Base-by-base conservation (phyloP, 345 rosid species). In the Stellera chamaejasme region DNA sequence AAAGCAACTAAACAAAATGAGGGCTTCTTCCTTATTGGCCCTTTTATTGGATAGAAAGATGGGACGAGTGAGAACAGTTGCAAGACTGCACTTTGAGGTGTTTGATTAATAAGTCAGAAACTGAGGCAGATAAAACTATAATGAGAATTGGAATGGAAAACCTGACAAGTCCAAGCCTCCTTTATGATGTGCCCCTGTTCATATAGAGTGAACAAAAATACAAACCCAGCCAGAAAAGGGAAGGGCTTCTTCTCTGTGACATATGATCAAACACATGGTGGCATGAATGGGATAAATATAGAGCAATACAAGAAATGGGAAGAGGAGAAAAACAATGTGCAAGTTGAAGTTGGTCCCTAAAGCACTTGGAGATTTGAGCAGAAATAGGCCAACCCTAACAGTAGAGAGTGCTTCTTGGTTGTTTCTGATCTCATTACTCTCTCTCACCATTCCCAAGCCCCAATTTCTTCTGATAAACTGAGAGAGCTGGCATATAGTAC, bases 361-460 rank as follows among this genome's bases (percentile, higher is more conserved):
- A 8, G 7, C 4, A 32, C 39, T 8, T 32, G 39, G 39, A 32
- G 39, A 32, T 32, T 32, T 32, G 39, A 32, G 39, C 39, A 32
- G 9, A 32, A 32, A 32, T 32, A 32, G 39, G 39, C 39, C 5
- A 4, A 32, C 39, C 39, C 39, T 32, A 4, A 8, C 9, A 8
- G 39, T 32, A 32, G 39, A 32, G 39, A 8, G 5, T 32, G 39
- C 39, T 55, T 54, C 60, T 47, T 46, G 46, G 60, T 14, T 56
- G 62, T 14, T 41, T 44, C 56, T 56, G 23, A 19, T 19, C 63
- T 48, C 65, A 57, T 48, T 51, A 48, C 45, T 10, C 23, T 19
- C 23, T 19, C 41, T 16, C 58, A 27, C 70, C 66, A 25, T 47
- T 58, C 67, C 68, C 69, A 43, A 48, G 55, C 19, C 49, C 60